A percentile compares a stretch with the other conserved stretches of the same genome.
phyloP scores from a whole-genome alignment of 148 eudicot species.

The Talinum fruticosum region DNA sequence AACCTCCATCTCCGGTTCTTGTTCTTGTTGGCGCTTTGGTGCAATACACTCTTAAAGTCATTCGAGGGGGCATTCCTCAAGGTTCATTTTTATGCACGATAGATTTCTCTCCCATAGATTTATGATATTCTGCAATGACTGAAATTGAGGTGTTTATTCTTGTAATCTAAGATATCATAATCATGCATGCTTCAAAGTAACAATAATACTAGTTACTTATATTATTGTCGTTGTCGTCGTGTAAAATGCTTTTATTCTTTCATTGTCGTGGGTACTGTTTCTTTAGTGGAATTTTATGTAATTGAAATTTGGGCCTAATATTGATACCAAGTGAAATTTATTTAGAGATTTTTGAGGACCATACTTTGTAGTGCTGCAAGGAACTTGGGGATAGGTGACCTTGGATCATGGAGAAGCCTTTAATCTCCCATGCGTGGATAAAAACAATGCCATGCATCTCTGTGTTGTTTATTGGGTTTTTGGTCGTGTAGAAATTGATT shows the following conservation, averaged over 20 bases:
- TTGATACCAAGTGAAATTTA: neutral
- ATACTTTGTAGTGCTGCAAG: neutral
- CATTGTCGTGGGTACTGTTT: neutral
- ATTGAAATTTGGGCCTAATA: neutral
- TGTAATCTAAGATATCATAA: neutral
- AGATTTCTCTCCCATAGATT: neutral
- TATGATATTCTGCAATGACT: neutral
- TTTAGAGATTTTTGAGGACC: neutral
- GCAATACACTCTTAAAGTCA: slow-evolving; percentile 64
- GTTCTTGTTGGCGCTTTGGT: slow-evolving; percentile 83
- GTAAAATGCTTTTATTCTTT: neutral
- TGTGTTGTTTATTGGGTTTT: neutral
- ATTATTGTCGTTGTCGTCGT: neutral
- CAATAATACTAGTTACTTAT: too few species aligned
- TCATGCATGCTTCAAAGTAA: neutral
- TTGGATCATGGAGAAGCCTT: neutral
- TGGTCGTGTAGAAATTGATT: too few species aligned
- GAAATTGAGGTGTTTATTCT: neutral
- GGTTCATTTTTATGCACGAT: slow-evolving; percentile 33
- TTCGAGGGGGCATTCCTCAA: slow-evolving; percentile 73
- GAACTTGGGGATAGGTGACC: neutral
- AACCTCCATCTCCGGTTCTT: slow-evolving; percentile 89
- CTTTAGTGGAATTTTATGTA: neutral
- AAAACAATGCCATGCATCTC: neutral
- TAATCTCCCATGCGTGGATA: neutral